A percentile compares a stretch with the other conserved stretches of the same genome.
Conservation (phyloP, 2,329 filamentous ascomycete species). For the Microascus cirrosus region DNA sequence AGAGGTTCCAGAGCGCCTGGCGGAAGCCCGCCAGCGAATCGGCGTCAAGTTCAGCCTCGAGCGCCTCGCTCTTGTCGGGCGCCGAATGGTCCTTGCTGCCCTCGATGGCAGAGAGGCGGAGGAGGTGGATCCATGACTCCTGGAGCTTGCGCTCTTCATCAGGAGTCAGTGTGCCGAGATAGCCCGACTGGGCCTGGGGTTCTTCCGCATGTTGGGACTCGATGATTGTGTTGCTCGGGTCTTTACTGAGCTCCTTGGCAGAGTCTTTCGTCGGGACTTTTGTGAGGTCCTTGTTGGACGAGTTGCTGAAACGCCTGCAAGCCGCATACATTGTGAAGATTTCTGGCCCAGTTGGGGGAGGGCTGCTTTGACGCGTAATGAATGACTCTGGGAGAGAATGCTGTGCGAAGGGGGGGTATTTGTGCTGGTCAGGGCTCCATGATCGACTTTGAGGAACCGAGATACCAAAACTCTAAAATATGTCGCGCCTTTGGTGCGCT, state of each 20-base stretch:
- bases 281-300: not conserved
- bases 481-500: not conserved
- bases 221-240: not conserved
- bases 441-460: not conserved
- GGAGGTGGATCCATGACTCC: constrained; percentile 70
- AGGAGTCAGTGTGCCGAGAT: constrained; percentile 74
- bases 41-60: constrained; percentile 44
- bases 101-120: constrained; percentile 48
- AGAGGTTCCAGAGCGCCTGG: constrained; percentile 79
- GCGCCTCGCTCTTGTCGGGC: constrained; percentile 45
- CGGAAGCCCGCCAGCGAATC: constrained; percentile 69
- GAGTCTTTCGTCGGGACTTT: not conserved
- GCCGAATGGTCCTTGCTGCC: constrained; percentile 14
- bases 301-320: not conserved
- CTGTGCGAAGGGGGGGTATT: not conserved
- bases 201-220: not conserved
- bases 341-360: not conserved
- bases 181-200: constrained; percentile 39
- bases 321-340: not conserved
- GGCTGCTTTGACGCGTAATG: not conserved
- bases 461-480: not conserved
- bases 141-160: constrained; percentile 84
- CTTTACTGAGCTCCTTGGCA: not conserved
- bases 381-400: not conserved
- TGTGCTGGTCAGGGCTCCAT: not conserved